Evolutionary conservation across 73 alveolate species (phyloP).

Genomic region (Tetrahymena elliotti): DNA sequence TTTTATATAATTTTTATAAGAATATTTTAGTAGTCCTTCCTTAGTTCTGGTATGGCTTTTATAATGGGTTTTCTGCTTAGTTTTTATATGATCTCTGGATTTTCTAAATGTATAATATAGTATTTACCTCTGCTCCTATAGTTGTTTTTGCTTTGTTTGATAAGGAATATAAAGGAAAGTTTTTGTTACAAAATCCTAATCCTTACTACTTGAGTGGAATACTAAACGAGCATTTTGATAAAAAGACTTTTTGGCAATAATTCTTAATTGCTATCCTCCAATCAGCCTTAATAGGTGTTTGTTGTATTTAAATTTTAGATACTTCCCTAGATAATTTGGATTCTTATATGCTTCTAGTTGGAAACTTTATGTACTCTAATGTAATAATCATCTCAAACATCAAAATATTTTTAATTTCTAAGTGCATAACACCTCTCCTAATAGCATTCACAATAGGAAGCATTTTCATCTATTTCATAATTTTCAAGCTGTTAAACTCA

Average conservation of each 20-base stretch:
- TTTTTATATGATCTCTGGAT: constrained; percentile 82
- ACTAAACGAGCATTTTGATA: constrained; percentile 10
- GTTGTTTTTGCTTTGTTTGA: constrained; percentile 14
- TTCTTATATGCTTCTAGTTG: neutral
- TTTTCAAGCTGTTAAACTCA: neutral
- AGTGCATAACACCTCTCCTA: neutral
- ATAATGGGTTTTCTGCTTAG: constrained; percentile 79
- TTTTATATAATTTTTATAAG: constrained; percentile 75
- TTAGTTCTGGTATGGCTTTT: constrained; percentile 59
- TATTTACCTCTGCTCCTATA: constrained; percentile 78
- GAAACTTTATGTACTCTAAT: neutral
- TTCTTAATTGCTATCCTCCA: neutral
- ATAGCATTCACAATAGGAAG: neutral
- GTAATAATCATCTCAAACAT: neutral
- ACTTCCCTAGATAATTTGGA: neutral
- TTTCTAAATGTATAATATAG: constrained; percentile 62
- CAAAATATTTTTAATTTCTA: neutral
- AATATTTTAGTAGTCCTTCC: constrained; percentile 59
- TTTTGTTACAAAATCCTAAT: neutral
- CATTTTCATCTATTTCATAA: neutral
- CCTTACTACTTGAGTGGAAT: constrained; percentile 47
- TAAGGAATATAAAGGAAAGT: constrained; percentile 11
- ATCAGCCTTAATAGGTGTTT: neutral
- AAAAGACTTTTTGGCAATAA: neutral
- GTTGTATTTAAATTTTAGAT: neutral